phyloP scores from a whole-genome alignment of 495 filamentous ascomycete genomes.

The Polyplosphaeria fusca region DNA sequence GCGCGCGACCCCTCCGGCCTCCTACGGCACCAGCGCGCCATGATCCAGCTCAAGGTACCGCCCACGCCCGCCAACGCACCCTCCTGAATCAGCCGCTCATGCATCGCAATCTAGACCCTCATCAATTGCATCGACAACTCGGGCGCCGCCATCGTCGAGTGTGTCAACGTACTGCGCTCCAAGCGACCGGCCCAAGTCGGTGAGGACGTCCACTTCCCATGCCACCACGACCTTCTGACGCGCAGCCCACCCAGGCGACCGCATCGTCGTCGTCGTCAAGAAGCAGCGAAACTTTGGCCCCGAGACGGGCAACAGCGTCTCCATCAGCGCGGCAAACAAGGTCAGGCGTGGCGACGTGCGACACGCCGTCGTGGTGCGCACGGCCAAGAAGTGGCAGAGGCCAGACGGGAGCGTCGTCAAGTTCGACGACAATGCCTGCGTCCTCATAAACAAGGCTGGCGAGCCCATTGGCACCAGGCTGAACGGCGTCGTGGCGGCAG shows the following conservation, averaged over 20 bases:
- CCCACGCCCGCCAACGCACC: not conserved
- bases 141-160: slow-evolving; percentile 95
- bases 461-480: slow-evolving; percentile 92
- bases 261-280: slow-evolving; percentile 96
- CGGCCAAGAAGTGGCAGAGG: slow-evolving; percentile 77
- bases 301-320: slow-evolving; percentile 56
- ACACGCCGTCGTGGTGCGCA: slow-evolving; percentile 93
- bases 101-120: slow-evolving; percentile 68
- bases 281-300: slow-evolving; percentile 79
- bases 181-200: slow-evolving; percentile 87
- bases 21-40: slow-evolving; percentile 48
- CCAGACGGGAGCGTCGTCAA: slow-evolving; percentile 82
- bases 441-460: slow-evolving; percentile 93
- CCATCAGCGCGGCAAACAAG: slow-evolving; percentile 72
- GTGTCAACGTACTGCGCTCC: slow-evolving; percentile 85
- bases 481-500: slow-evolving; percentile 82
- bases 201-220: too few species aligned
- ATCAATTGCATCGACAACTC: slow-evolving; percentile 99
- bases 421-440: slow-evolving; percentile 98
- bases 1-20: too few species aligned
- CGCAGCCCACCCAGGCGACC: slow-evolving; percentile 79
- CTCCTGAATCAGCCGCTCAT: slow-evolving; percentile 10
- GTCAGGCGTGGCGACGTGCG: slow-evolving; percentile 95
- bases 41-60: slow-evolving; percentile 98
- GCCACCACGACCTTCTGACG: too few species aligned